phyloP scores from a whole-genome alignment of 2,329 filamentous ascomycete genomes.

The Monosporascus sp. region DNA sequence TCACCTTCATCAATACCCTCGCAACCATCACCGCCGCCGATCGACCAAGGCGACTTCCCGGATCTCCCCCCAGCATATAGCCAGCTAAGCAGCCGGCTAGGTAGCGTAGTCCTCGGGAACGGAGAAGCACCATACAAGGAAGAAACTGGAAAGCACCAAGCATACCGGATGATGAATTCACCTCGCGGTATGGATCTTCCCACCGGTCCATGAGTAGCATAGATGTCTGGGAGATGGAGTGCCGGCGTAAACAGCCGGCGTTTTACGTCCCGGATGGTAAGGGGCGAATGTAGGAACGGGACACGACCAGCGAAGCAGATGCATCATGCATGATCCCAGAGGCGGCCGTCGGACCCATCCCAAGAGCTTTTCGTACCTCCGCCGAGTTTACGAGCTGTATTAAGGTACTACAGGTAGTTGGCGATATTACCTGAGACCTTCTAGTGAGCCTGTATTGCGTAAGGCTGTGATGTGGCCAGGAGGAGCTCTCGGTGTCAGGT shows the following conservation, averaged over 20 bases:
- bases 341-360: background rate
- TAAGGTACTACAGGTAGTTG: background rate
- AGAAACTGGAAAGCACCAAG: background rate
- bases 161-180: background rate
- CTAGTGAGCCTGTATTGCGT: no score
- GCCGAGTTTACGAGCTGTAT: background rate
- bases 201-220: background rate
- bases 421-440: no score
- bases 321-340: background rate
- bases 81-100: background rate
- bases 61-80: background rate
- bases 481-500: no score
- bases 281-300: background rate
- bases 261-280: background rate
- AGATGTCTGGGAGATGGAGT: background rate
- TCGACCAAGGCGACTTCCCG: background rate
- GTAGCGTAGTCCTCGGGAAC: background rate
- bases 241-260: background rate
- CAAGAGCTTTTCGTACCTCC: background rate
- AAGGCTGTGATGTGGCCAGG: no score
- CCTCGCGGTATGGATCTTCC: background rate
- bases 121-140: background rate
- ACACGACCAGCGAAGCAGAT: background rate
- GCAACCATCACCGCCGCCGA: background rate
- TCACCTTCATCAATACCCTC: background rate